Conservation (phyloP, 345 rosid genomes). For the Erodium maritimum region DNA sequence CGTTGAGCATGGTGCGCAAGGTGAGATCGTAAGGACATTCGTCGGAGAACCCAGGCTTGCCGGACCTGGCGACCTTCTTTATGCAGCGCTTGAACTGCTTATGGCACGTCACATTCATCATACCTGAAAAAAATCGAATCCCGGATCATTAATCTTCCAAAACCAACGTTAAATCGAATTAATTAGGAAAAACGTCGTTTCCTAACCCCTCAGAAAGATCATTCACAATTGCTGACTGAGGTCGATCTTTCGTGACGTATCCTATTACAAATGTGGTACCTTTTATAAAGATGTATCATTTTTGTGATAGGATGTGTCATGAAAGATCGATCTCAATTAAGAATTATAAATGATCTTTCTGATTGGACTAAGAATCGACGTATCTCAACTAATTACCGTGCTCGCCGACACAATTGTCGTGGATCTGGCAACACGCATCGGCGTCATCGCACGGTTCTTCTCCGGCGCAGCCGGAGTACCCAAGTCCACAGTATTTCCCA, state of each 20-base stretch:
- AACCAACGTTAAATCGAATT: too few species aligned
- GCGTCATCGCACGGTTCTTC: constrained; percentile 83
- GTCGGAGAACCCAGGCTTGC: constrained; percentile 53
- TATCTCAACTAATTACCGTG: constrained; percentile 57
- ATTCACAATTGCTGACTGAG: too few species aligned
- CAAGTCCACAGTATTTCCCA: constrained; percentile 91
- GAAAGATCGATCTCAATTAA: too few species aligned
- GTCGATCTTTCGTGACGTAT: too few species aligned
- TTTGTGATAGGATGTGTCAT: too few species aligned
- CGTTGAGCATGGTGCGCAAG: constrained; percentile 67
- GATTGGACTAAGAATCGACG: too few species aligned
- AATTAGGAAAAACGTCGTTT: too few species aligned
- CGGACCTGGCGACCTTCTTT: constrained; percentile 42
- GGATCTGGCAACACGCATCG: constrained; percentile 79
- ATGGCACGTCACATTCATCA: constrained; percentile 54
- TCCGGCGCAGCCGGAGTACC: constrained; percentile 78
- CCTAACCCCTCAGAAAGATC: too few species aligned
- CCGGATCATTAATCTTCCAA: too few species aligned
- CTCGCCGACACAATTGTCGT: constrained; percentile 65
- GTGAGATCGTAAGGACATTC: constrained; percentile 54
- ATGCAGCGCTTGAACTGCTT: constrained; percentile 63
- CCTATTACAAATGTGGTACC: too few species aligned
- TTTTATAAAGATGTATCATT: too few species aligned
- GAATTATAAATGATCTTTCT: too few species aligned
- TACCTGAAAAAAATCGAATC: constrained; percentile 32